Base-by-base conservation (phyloP, 164 flowering plant genomes). In the Aristolochia contorta region DNA sequence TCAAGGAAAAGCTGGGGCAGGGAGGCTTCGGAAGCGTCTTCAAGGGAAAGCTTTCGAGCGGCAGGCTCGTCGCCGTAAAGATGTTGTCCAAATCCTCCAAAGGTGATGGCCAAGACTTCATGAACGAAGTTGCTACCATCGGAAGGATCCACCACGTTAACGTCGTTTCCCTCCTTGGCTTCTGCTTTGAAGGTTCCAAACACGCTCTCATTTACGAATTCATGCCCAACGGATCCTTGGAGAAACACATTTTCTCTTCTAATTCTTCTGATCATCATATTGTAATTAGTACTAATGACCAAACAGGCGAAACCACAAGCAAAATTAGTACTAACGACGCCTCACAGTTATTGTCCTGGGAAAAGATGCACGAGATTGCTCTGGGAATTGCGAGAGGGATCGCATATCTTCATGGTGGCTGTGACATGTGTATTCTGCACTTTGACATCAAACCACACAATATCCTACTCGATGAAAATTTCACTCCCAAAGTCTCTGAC, bases 21-120 rank as follows among this genome's bases (percentile, higher is more conserved):
- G 85, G 81, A 55, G 83, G 77, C 6, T 82, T 59, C 67, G 86
- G 79, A 6, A 8, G 57, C 16, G 86, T 82, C 0, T 82, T 53
- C 58, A 75, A 74, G 65, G 86, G 86, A 45, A 66, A 71, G 58
- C 67, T 77, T 25, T 46, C 2, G 7, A 67, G 71, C 57, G 79
- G 81, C 0, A 52, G 61, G 19, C 57, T 56, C 8, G 79, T 79
- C 0, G 81, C 81, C n/a, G 74, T 79, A 16, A 81, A 81, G 63
- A 55, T 75, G 1, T 55, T 81, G 54, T 63, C 47, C 4, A 57
- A 72, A 19, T 72, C 57, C 16, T 72, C 57, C 16, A 57, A 58
- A 13, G 59, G 49, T 8, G 41, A 51, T 47, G 66, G 60, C 7
- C 59, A 63, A 43, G 59, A 45, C 1, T 63, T 63, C 59, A 63